phyloP scores from a whole-genome alignment of 176 grass and related monocot species.

The Eragrostis nindensis region DNA sequence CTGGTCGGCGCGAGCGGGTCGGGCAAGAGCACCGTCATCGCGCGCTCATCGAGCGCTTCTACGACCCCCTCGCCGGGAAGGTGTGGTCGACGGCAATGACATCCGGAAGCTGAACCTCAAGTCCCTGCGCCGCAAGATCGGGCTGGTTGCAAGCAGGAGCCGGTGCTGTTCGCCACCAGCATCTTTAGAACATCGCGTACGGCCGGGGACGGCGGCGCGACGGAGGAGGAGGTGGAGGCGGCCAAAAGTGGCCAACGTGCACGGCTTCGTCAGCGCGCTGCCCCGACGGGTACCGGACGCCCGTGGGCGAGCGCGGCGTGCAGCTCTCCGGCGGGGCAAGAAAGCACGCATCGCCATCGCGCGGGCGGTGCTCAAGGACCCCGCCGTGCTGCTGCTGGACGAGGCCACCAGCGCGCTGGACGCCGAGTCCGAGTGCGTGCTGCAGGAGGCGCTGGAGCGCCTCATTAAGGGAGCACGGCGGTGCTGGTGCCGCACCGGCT shows the following conservation, averaged over 20 bases:
- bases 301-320: slow-evolving; percentile 80
- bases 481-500: slow-evolving; percentile 82
- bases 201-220: slow-evolving; percentile 67
- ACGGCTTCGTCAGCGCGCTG: slow-evolving; percentile 78
- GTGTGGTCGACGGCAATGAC: slow-evolving; percentile 85
- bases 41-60: slow-evolving; percentile 82
- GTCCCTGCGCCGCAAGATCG: slow-evolving; percentile 69
- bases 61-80: slow-evolving; percentile 82
- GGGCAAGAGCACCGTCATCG: slow-evolving; percentile 73
- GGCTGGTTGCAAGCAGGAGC: slow-evolving; percentile 91
- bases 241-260: slow-evolving; percentile 81
- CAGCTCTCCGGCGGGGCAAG: slow-evolving; percentile 81
- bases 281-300: slow-evolving; percentile 78
- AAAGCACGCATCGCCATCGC: slow-evolving; percentile 93
- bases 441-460: slow-evolving; percentile 88
- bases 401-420: slow-evolving; percentile 86
- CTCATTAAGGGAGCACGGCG: slow-evolving; percentile 84
- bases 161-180: slow-evolving; percentile 72
- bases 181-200: slow-evolving; percentile 89
- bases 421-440: slow-evolving; percentile 79
- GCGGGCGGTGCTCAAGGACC: slow-evolving; percentile 85
- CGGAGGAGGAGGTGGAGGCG: slow-evolving; percentile 66
- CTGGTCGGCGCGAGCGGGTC: slow-evolving; percentile 79
- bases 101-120: slow-evolving; percentile 69
- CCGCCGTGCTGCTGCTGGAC: slow-evolving; percentile 76